Evolutionary conservation across 257 asterid species (phyloP), one percentile per base, ranked within the genome.

Genomic region (Sherardia arvensis): DNA sequence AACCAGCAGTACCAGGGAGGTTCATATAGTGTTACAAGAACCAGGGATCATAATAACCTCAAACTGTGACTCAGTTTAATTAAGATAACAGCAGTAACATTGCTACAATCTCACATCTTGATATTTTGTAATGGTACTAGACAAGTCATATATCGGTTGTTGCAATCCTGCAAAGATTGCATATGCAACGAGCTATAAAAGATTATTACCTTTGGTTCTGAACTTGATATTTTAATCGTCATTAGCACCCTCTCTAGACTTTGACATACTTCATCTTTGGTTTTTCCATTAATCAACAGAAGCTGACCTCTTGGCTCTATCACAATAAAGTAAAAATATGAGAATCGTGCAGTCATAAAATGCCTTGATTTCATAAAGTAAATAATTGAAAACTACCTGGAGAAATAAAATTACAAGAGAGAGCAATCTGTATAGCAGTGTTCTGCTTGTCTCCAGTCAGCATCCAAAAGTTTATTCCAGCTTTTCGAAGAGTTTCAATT

Each of bases 251-350:
- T 82, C 87, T 93, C 97, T 45, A 93, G 83, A 78, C 88, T 87
- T 84, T 83, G 81, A 67, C 78, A 69, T 72, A 93, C 97, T 84
- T 90, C 99, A 73, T 87, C 99, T 76, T 84, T 88, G 62, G 95
- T 89, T 81, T 86, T 90, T 62, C 99, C 99, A 74, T 83, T 87
- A 66, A 93, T 80, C 74, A 87, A 70, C 83, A 93, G 78, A 79
- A 93, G 96, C 90, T 93, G 99, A 63, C 99, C 99, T 80, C 88
- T 93, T 62, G 99, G 99, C 78, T 84, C 99, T 93, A 88, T 72
- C 73, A 76, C 56, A 85, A 51, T 73, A 43, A 59, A 62, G 53
- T 38, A 38, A 54, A 64, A n/a, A 6, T 25, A 63, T 20, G 36
- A 27, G n/a, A 18, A 63, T 14, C n/a, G 20, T 18, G 2, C 7